A percentile compares a stretch with the other conserved stretches of the same genome.
Conservation (phyloP, 345 rosid species). For the Populus alba region DNA sequence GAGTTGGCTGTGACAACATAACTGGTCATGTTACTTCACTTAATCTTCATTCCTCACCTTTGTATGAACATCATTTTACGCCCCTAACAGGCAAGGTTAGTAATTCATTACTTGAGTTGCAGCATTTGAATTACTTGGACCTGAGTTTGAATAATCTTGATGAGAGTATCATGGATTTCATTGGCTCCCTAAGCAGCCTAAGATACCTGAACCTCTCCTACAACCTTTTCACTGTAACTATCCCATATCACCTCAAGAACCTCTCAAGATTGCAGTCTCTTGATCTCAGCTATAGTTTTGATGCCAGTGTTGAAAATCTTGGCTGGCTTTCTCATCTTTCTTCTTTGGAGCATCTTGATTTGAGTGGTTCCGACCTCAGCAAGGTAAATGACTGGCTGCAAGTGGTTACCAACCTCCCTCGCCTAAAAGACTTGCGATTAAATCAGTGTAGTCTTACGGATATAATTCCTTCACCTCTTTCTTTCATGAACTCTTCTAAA, state of each 20-base stretch:
- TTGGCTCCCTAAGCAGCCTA: constrained; percentile 27
- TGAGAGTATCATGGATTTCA: constrained; percentile 23
- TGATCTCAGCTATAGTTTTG: constrained; percentile 23
- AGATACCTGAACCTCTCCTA: constrained; percentile 41
- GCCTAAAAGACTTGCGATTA: constrained; percentile 1
- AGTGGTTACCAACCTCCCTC: constrained; percentile 11
- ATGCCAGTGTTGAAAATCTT: constrained; percentile 9
- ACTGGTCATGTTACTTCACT: constrained; percentile 16
- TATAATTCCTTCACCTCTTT: not conserved
- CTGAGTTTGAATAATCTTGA: constrained; percentile 37
- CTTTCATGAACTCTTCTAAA: constrained; percentile 1
- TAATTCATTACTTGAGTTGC: constrained; percentile 35
- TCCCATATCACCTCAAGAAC: constrained; percentile 36
- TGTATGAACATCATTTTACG: not conserved
- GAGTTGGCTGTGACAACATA: constrained; percentile 19
- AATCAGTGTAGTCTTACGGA: constrained; percentile 1
- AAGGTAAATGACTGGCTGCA: constrained; percentile 17
- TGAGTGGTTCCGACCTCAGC: constrained; percentile 3
- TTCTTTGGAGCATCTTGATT: constrained; percentile 1
- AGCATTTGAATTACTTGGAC: constrained; percentile 39
- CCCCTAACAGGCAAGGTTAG: constrained; percentile 39
- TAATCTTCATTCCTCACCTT: constrained; percentile 9
- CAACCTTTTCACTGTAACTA: constrained; percentile 31
- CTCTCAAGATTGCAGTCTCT: constrained; percentile 42
- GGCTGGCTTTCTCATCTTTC: constrained; percentile 32